Evolutionary conservation across 2,329 filamentous ascomycete genomes (phyloP), one percentile per base, ranked within the genome.

Genomic region (Sporothrix mexicana): DNA sequence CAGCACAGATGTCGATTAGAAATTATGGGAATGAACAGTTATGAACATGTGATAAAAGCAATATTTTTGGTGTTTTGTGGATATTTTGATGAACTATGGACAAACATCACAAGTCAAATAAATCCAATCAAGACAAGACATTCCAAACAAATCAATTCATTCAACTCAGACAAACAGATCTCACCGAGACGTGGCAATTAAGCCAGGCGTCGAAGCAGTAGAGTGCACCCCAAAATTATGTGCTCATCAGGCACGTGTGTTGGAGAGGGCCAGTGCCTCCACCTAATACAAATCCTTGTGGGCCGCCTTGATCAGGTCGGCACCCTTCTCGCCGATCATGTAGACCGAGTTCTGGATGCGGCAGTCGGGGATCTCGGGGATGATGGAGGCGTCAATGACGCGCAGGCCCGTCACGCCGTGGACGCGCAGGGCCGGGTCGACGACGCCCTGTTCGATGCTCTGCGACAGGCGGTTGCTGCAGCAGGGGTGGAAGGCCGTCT

Each of bases 331-430:
- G 4, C 82, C 88, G 72, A 89, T 77, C 84, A 87, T 88, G 75
- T 90, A 91, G 1, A 90, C 87, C 1, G 85, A 83, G 73, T 88
- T 89, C 78, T 90, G 88, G 66, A 89, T 89, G 0, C 87, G 84
- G n/a, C 81, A 72, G 51, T 72, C 72, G 1, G 75, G 75, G 47
- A 75, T 68, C 25, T 64, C 45, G n/a, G 74, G 72, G 67, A 75
- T 73, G 51, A 72, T 59, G 15, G 57, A 69, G 7, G 73, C 75
- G 55, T 76, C 75, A 23, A 74, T 72, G 41, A 76, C 70, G 30
- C 75, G 69, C 69, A 74, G 74, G 25, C 69, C 69, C 4, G 67
- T n/a, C 15, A 74, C 67, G 49, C 74, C 75, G 59, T 73, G 72
- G 7, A 75, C 75, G n/a, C 72, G 64, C 49, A 76, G 72, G 30